Evolutionary conservation across 441 rosid genomes (phyloP).

Genomic region (Metrosideros polymorpha): DNA sequence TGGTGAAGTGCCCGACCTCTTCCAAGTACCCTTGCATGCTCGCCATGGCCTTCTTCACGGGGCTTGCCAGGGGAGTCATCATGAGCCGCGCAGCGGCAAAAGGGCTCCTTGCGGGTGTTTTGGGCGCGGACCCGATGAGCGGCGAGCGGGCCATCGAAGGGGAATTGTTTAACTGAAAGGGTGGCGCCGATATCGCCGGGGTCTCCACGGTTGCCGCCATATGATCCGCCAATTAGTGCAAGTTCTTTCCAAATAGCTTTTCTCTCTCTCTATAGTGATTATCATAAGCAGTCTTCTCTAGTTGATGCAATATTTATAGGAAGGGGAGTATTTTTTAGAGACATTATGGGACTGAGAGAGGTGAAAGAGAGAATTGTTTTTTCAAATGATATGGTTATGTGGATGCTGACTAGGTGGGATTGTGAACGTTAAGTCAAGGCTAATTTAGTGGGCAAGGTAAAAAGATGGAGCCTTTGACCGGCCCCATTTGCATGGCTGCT

Average conservation of each 20-base stretch:
- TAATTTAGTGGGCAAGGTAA: neutral
- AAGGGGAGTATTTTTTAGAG: neutral
- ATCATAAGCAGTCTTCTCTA: neutral
- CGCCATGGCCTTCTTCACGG: conserved; percentile 39
- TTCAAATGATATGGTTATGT: neutral
- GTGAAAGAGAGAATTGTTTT: neutral
- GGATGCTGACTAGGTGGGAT: conserved; percentile 7
- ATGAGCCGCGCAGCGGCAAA: conserved; percentile 7
- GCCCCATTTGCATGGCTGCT: conserved; percentile 12
- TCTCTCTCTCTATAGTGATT: neutral
- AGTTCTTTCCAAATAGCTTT: neutral
- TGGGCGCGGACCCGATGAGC: conserved; percentile 10
- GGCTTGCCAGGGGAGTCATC: conserved; percentile 31
- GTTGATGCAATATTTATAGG: neutral
- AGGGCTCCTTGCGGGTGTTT: conserved; percentile 28
- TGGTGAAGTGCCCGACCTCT: conserved; percentile 38
- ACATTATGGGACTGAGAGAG: neutral
- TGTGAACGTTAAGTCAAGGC: neutral
- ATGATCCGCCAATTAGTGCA: neutral
- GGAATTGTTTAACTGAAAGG: conserved; percentile 8
- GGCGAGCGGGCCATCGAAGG: conserved; percentile 28
- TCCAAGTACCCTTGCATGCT: conserved; percentile 31
- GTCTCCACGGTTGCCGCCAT: neutral
- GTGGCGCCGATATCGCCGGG: conserved; percentile 21
- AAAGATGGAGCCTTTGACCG: conserved; percentile 9